Evolutionary conservation across 2,329 filamentous ascomycete species (phyloP).

Genomic region (Colletotrichum horii): DNA sequence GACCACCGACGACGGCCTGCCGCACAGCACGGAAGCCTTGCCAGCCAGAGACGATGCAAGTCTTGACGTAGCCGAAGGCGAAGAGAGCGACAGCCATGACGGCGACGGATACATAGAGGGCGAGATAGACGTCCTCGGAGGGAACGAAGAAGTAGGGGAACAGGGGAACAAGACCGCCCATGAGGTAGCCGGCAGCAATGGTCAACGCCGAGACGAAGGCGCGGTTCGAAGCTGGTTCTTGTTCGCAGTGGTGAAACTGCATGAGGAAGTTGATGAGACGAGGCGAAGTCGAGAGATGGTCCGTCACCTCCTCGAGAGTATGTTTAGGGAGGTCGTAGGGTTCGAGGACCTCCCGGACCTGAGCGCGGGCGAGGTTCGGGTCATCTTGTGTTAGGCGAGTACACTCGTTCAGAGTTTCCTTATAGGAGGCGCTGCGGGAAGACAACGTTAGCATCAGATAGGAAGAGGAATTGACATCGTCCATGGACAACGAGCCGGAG

Average conservation of each 20-base stretch:
- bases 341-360: conserved; percentile 55
- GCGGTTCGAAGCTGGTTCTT: conserved; percentile 46
- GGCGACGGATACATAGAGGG: conserved; percentile 62
- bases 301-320: conserved; percentile 19
- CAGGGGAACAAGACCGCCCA: conserved; percentile 74
- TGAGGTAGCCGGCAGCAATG: conserved; percentile 72
- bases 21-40: conserved; percentile 17
- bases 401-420: conserved; percentile 39
- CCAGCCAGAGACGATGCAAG: conserved; percentile 44
- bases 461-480: not conserved
- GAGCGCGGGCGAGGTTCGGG: conserved; percentile 43
- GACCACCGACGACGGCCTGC: conserved; percentile 31
- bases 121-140: conserved; percentile 41
- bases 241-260: conserved; percentile 59
- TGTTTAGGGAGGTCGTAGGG: conserved; percentile 51
- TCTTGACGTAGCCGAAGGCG: conserved; percentile 70
- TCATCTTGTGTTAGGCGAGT: conserved; percentile 47
- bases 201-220: conserved; percentile 65
- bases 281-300: conserved; percentile 30
- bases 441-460: not conserved
- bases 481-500: too few species aligned
- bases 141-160: conserved; percentile 70
- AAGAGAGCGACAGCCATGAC: conserved; percentile 67
- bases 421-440: conserved; percentile 20
- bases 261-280: conserved; percentile 64